These are phyloP conservation scores for Arthrocladium fulminans DNA, from an alignment of 2,329 filamentous ascomycete genomes.

Conservation along the genomic window DNA sequence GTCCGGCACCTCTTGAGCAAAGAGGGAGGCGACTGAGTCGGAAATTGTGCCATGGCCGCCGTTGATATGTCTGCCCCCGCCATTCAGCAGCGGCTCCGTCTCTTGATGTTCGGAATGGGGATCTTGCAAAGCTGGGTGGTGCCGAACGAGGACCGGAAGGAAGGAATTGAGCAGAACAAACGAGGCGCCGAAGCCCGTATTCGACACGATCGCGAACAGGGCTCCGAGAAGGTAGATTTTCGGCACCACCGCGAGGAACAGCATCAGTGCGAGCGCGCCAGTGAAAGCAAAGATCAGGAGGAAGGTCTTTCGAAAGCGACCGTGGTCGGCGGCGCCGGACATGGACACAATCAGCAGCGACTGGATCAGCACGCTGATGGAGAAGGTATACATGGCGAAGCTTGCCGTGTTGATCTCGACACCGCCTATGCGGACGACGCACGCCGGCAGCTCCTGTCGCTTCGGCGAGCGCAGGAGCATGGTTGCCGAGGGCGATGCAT, in stretches of 20 bases:
- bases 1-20: constrained; percentile 25
- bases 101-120: neutral
- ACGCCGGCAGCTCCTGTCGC: constrained; percentile 34
- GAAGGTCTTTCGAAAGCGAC: constrained; percentile 79
- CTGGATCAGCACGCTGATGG: constrained; percentile 79
- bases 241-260: constrained; percentile 70
- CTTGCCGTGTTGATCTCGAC: constrained; percentile 88
- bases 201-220: constrained; percentile 77
- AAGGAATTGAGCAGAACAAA: constrained; percentile 96
- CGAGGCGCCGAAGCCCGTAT: constrained; percentile 88
- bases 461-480: constrained; percentile 8
- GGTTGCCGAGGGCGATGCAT: constrained; percentile 12
- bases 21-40: constrained; percentile 19
- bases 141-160: constrained; percentile 76
- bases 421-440: constrained; percentile 72
- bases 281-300: constrained; percentile 75
- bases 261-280: constrained; percentile 76
- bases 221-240: constrained; percentile 71
- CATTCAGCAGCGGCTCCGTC: constrained; percentile 7
- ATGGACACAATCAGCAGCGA: constrained; percentile 89
- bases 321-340: constrained; percentile 91
- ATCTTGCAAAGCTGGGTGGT: constrained; percentile 54
- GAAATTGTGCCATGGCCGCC: constrained; percentile 7
- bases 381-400: constrained; percentile 74
- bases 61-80: constrained; percentile 13